Conservation (phyloP, 257 asterid genomes). For the Ilex asprella region DNA sequence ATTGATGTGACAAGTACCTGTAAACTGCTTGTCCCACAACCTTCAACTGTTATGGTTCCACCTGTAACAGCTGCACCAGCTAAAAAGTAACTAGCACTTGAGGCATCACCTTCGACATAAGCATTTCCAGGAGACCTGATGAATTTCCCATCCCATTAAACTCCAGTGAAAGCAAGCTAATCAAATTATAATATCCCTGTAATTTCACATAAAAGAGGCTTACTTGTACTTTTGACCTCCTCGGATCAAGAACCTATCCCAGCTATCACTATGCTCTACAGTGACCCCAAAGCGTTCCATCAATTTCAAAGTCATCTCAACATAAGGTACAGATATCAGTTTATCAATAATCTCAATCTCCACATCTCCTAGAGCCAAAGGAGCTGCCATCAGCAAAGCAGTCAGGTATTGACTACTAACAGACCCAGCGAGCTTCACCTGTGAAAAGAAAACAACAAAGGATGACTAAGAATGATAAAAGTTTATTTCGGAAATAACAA, state of each 20-base stretch:
- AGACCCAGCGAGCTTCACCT: conserved; percentile 97
- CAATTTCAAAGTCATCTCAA: conserved; percentile 95
- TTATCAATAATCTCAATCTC: conserved; percentile 93
- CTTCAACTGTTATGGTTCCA: conserved; percentile 91
- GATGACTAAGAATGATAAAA: neutral
- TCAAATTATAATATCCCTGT: conserved; percentile 7
- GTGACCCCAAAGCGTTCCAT: conserved; percentile 96
- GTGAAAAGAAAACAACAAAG: conserved; percentile 14
- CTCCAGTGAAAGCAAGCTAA: conserved; percentile 6
- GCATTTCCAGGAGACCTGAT: conserved; percentile 93
- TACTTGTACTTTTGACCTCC: conserved; percentile 98
- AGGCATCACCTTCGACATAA: conserved; percentile 97
- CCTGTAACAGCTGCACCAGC: conserved; percentile 99
- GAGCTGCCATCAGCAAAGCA: conserved; percentile 97
- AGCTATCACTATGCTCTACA: conserved; percentile 75
- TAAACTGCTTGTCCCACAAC: conserved; percentile 97
- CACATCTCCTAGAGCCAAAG: conserved; percentile 81
- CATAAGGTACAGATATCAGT: conserved; percentile 89
- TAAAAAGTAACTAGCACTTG: conserved; percentile 99
- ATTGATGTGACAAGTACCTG: conserved; percentile 47
- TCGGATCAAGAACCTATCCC: conserved; percentile 77
- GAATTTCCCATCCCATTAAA: conserved; percentile 6
- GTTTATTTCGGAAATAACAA: neutral
- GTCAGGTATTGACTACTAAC: conserved; percentile 95
- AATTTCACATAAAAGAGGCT: conserved; percentile 20